phyloP scores from a whole-genome alignment of 106 monocot species.

The Apostasia ramifera region DNA sequence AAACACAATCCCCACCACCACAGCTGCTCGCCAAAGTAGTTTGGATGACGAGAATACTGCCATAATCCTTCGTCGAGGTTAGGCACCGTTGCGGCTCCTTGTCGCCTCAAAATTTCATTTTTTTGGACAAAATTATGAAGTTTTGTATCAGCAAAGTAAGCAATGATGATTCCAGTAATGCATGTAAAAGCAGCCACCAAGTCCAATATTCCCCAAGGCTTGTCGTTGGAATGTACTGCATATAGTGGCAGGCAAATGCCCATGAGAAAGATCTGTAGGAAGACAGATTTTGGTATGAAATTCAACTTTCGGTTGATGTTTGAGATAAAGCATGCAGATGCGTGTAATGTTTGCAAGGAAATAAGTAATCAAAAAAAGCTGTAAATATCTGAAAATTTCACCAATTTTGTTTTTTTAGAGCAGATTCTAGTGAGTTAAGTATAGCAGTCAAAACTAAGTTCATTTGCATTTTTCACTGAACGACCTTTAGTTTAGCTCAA shows the following conservation, averaged over 20 bases:
- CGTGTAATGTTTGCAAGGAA: too few species aligned
- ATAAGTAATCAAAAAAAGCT: too few species aligned
- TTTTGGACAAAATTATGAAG: constrained; percentile 54
- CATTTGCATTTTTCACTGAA: too few species aligned
- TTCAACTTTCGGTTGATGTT: too few species aligned
- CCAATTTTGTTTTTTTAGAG: too few species aligned
- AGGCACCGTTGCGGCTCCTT: constrained; percentile 28
- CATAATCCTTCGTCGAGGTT: constrained; percentile 80
- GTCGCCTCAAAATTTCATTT: constrained; percentile 43
- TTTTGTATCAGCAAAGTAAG: constrained; percentile 86
- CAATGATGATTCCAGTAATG: constrained; percentile 55
- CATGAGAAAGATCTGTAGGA: constrained; percentile 62
- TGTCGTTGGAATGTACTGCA: constrained; percentile 59
- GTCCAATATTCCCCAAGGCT: constrained; percentile 56
- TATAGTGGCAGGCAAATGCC: constrained; percentile 92
- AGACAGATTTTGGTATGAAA: too few species aligned
- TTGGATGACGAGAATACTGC: constrained; percentile 89
- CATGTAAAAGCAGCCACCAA: constrained; percentile 34
- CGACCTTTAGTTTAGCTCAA: too few species aligned
- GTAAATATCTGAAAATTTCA: too few species aligned
- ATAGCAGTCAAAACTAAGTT: too few species aligned
- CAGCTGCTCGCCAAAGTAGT: constrained; percentile 92
- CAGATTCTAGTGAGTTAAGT: too few species aligned
- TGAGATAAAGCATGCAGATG: too few species aligned
- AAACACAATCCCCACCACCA: constrained; percentile 93